Base-by-base conservation (phyloP, 352 stramenopile genomes). In the Pythium scleroteichum region DNA sequence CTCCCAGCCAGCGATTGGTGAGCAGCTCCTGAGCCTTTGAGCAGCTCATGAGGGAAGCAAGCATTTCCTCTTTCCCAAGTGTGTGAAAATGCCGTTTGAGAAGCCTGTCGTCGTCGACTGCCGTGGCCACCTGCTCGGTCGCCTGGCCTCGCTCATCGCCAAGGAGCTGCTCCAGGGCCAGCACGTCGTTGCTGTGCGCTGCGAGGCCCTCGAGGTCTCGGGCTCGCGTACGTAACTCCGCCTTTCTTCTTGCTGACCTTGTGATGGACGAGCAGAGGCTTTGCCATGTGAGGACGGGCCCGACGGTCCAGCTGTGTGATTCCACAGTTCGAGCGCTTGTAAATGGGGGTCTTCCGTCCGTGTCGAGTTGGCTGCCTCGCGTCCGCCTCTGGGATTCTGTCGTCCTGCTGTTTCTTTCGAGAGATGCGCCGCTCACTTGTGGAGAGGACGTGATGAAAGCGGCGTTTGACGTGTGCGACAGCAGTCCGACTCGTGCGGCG, bases 121-220 rank as follows among this genome's bases (percentile, higher is more conserved):
- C 76, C 96, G 97, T 71, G 97, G 97, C 76, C 98, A 99, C 88
- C 80, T 99, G 66, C 77, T 99, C 47, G 98, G 98, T 79, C 97
- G 98, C 72, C 87, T 99, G 35, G 95, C 95, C 51, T 99, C 94
- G 79, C 85, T 99, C 62, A 95, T 99, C 49, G 96, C 98, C 60
- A 99, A 99, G 96, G 96, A 99, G 83, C 88, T 99, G 46, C 88
- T 99, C 64, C 88, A 96, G 73, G 98, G 98, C 71, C 97, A 99
- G 82, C 97, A 98, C 69, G 90, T 99, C 63, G 95, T 99, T 27
- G 92, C 98, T 71, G 97, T 99, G 51, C 88, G 98, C 76, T 98
- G 93, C 78, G 98, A 99, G 78, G 89, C 99, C 75, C 94, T 99
- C 68, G 89, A 97, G 71, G 97, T 99, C 79, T 99, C 96, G 68